Evolutionary conservation across 164 flowering plant species (phyloP).

Genomic region (Umbellularia californica): DNA sequence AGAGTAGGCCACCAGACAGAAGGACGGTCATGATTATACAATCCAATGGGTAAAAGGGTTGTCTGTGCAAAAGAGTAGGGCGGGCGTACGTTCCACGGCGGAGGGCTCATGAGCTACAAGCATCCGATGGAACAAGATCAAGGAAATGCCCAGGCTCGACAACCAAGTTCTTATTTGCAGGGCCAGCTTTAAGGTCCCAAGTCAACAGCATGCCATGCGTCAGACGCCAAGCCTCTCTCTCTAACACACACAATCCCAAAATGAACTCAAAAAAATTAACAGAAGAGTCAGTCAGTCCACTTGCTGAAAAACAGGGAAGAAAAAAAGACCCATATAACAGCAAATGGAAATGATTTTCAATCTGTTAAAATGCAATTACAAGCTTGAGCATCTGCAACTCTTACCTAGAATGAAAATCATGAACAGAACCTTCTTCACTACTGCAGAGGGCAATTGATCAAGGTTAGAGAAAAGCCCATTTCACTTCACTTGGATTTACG

Average conservation of each 20-base stretch:
- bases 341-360: too few relatives aligned
- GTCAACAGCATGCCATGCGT: constrained; percentile 74
- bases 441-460: too few relatives aligned
- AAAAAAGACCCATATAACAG: too few relatives aligned
- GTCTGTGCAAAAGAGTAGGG: constrained; percentile 32
- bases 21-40: neutral
- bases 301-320: neutral
- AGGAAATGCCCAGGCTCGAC: constrained; percentile 84
- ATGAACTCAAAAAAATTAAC: too few relatives aligned
- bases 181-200: constrained; percentile 74
- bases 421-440: too few relatives aligned
- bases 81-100: constrained; percentile 93
- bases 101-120: constrained; percentile 87
- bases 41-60: neutral
- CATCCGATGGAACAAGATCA: constrained; percentile 89
- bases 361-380: too few relatives aligned
- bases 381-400: too few relatives aligned
- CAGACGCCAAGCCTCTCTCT: constrained; percentile 46
- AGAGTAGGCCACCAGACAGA: neutral
- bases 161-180: constrained; percentile 90
- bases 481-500: too few relatives aligned
- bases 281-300: too few relatives aligned
- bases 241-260: too few relatives aligned
- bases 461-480: too few relatives aligned
- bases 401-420: too few relatives aligned